Conservation (phyloP, 345 rosid species). For the Passiflora organensis region DNA sequence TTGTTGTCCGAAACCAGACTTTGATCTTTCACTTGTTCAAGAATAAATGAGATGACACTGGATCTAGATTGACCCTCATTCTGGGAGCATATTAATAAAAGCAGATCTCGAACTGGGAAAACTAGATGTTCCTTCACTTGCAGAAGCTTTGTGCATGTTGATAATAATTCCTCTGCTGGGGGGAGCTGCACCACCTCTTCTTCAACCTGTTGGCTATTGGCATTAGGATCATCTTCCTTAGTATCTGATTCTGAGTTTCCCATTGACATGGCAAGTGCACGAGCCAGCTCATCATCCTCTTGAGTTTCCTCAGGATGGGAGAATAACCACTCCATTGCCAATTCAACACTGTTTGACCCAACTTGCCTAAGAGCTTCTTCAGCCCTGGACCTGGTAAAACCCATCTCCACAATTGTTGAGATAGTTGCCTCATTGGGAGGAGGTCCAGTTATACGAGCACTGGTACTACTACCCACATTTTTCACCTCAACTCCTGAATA, state of each 20-base stretch:
- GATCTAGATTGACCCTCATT: slow-evolving; percentile 83
- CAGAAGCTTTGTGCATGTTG: slow-evolving; percentile 79
- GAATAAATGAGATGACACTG: slow-evolving; percentile 65
- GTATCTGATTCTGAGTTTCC: slow-evolving; percentile 80
- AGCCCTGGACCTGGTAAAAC: slow-evolving; percentile 86
- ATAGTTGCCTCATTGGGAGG: slow-evolving; percentile 89
- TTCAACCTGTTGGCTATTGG: slow-evolving; percentile 44
- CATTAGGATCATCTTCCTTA: slow-evolving; percentile 57
- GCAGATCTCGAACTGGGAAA: slow-evolving; percentile 85
- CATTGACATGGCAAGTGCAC: slow-evolving; percentile 94
- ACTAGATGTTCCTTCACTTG: slow-evolving; percentile 87
- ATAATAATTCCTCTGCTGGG: slow-evolving; percentile 76
- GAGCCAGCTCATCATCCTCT: slow-evolving; percentile 98
- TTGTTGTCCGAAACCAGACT: slow-evolving; percentile 47
- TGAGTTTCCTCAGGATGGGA: slow-evolving; percentile 85
- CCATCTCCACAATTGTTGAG: slow-evolving; percentile 94
- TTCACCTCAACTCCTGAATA: slow-evolving; percentile 94
- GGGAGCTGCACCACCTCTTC: slow-evolving; percentile 81
- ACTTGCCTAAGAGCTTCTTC: slow-evolving; percentile 96
- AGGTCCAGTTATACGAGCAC: slow-evolving; percentile 68
- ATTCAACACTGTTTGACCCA: slow-evolving; percentile 85
- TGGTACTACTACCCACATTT: slow-evolving; percentile 41
- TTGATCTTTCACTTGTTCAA: slow-evolving; percentile 58
- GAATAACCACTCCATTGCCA: slow-evolving; percentile 98
- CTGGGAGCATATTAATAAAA: slow-evolving; percentile 76